Conservation (phyloP, 164 flowering plant species). For the Nymphaea colorata region DNA sequence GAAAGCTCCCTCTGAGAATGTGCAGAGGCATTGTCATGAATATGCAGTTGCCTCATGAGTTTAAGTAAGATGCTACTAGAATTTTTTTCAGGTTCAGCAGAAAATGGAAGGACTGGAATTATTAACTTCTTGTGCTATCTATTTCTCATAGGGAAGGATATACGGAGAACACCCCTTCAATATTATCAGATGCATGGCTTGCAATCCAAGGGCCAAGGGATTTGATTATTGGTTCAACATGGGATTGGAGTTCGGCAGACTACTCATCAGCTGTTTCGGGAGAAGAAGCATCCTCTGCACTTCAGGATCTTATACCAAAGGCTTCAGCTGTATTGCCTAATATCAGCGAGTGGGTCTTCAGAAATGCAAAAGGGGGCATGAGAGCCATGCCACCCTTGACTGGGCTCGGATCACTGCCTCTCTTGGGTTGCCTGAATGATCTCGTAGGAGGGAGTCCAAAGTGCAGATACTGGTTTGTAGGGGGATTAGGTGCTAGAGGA, state of each 20-base stretch:
- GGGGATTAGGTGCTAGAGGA: slow-evolving; percentile 93
- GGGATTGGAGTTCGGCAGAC: slow-evolving; percentile 87
- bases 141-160: slow-evolving; percentile 36
- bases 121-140: neutral
- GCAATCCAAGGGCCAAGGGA: slow-evolving; percentile 60
- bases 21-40: slow-evolving; percentile 86
- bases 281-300: slow-evolving; percentile 60
- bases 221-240: slow-evolving; percentile 80
- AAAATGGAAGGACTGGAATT: no score
- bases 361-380: slow-evolving; percentile 62
- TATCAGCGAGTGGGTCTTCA: slow-evolving; percentile 51
- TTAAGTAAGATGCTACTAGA: neutral
- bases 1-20: slow-evolving; percentile 72
- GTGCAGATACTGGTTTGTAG: slow-evolving; percentile 70
- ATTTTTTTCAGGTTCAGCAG: neutral
- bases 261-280: slow-evolving; percentile 37
- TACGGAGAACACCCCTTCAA: slow-evolving; percentile 58
- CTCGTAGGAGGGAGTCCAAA: slow-evolving; percentile 14
- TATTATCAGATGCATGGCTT: slow-evolving; percentile 90
- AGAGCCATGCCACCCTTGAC: slow-evolving; percentile 96
- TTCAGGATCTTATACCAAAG: slow-evolving; percentile 64
- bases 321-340: slow-evolving; percentile 56
- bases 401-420: slow-evolving; percentile 67
- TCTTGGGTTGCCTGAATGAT: slow-evolving; percentile 64
- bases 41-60: slow-evolving; percentile 30